Base-by-base conservation (phyloP, 257 asterid genomes). In the Solanum rostratum region DNA sequence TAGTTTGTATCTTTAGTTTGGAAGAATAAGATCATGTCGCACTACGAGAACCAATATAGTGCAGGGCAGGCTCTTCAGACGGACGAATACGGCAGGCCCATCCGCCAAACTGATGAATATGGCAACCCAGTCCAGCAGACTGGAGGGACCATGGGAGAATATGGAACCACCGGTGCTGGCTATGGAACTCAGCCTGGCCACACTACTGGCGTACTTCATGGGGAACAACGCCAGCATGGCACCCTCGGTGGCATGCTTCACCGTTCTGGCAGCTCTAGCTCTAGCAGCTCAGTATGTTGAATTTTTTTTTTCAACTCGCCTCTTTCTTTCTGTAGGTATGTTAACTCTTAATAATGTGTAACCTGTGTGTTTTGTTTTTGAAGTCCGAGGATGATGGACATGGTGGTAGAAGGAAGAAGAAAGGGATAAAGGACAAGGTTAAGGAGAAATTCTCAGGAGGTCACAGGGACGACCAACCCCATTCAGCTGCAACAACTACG, bases 51-150 rank as follows among this genome's bases (percentile, higher is more conserved):
- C 84, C 85, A 68, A 41, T 83, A 68, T 59, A 74, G 81, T 74
- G 82, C 82, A 78, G 65, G 81, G 54, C 80, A 73, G 45, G 80
- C 78, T n/a, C 80, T 86, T 16, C 91, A 87, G 74, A 86, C 89
- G 10, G 98, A 95, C 24, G 97, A 93, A 87, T 91, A 91, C 53
- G 97, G 98, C 60, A 94, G 90, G 20, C 91, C 92, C 24, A 81
- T 91, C 79, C 86, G 84, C 30, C 88, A 87, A 27, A 85, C 86
- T 20, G 93, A 85, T 7, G 90, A 85, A 82, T 82, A 79, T 13
- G 91, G 88, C 0, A 86, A 91, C 85, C 90, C 91, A 0, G 69
- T 87, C 65, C 84, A 62, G 39, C 89, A 79, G 7, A 73, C 84
- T 15, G 90, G 89, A 2, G 90, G 86, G 0, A 74, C 73, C 85